Conservation (phyloP, 371 early-diverging fungal species). For the Mortierella sp. region DNA sequence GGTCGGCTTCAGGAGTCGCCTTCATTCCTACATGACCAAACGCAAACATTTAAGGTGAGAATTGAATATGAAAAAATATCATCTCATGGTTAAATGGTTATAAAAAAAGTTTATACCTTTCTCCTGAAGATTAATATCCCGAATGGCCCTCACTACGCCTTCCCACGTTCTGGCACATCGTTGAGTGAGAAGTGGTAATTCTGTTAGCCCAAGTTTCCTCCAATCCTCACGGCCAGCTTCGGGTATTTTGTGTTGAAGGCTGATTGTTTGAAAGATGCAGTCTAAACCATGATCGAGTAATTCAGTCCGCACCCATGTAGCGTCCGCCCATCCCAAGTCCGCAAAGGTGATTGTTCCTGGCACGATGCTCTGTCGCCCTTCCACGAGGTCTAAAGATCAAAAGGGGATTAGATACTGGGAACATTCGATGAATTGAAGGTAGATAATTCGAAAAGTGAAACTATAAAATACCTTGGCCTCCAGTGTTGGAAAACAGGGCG, state of each 20-base stretch:
- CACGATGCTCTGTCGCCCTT: constrained; percentile 29
- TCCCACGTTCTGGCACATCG: constrained; percentile 41
- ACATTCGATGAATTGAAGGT: neutral
- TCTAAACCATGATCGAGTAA: constrained; percentile 29
- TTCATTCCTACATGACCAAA: constrained; percentile 27
- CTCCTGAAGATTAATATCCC: constrained; percentile 39
- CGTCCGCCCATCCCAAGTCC: constrained; percentile 24
- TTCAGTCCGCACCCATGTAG: constrained; percentile 29
- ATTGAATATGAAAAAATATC: no score
- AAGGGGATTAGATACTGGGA: neutral
- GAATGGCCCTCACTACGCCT: constrained; percentile 29
- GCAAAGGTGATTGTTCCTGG: constrained; percentile 41
- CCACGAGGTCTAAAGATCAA: constrained; percentile 31
- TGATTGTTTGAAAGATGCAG: constrained; percentile 17
- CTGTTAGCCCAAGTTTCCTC: constrained; percentile 22
- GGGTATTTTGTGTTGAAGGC: constrained; percentile 22
- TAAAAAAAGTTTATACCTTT: constrained; percentile 22
- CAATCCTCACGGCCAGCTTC: constrained; percentile 37
- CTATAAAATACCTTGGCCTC: constrained; percentile 29
- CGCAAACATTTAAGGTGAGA: neutral
- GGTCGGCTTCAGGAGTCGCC: constrained; percentile 29
- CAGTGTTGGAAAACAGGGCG: constrained; percentile 24
- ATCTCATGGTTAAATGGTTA: neutral
- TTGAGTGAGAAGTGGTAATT: constrained; percentile 26
- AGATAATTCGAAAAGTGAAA: neutral